Evolutionary conservation across 2,329 filamentous ascomycete species (phyloP).

Genomic region (Colletotrichum limetticola): DNA sequence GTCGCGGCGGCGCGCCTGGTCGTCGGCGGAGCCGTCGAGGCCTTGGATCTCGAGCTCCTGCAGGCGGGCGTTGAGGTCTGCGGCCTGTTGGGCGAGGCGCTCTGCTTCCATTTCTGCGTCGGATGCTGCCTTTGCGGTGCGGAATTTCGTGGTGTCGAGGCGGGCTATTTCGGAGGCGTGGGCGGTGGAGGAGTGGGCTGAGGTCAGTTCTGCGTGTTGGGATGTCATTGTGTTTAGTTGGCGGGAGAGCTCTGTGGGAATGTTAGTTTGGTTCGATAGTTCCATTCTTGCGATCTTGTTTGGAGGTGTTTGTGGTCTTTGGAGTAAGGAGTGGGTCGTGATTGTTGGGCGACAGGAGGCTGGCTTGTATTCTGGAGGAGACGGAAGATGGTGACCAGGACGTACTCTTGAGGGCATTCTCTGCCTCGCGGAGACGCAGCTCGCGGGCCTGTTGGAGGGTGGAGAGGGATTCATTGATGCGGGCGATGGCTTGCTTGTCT

Average conservation of each 20-base stretch:
- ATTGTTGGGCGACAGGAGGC: too few species aligned
- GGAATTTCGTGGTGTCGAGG: slow-evolving; percentile 93
- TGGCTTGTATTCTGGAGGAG: not conserved
- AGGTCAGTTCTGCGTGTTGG: slow-evolving; percentile 81
- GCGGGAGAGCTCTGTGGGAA: slow-evolving; percentile 70
- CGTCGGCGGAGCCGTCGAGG: slow-evolving; percentile 72
- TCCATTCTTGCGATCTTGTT: too few species aligned
- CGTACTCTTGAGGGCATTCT: slow-evolving; percentile 71
- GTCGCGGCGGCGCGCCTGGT: slow-evolving; percentile 49
- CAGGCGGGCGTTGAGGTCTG: slow-evolving; percentile 78
- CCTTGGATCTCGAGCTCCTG: slow-evolving; percentile 89
- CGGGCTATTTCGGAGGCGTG: slow-evolving; percentile 88
- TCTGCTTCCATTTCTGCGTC: slow-evolving; percentile 97
- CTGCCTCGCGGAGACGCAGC: slow-evolving; percentile 77
- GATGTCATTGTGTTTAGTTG: slow-evolving; percentile 78
- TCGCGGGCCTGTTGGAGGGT: slow-evolving; percentile 88
- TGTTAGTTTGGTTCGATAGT: slow-evolving; percentile 24
- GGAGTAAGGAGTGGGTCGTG: too few species aligned
- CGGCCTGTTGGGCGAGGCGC: slow-evolving; percentile 82
- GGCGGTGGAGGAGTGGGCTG: slow-evolving; percentile 78
- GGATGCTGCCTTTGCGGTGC: slow-evolving; percentile 88
- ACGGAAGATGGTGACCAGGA: not conserved
- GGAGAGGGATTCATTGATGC: slow-evolving; percentile 84
- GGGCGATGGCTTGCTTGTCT: slow-evolving; percentile 85
- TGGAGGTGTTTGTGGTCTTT: too few species aligned